Conservation (phyloP, 371 early-diverging fungal genomes). For the Rhizomucor miehei region DNA sequence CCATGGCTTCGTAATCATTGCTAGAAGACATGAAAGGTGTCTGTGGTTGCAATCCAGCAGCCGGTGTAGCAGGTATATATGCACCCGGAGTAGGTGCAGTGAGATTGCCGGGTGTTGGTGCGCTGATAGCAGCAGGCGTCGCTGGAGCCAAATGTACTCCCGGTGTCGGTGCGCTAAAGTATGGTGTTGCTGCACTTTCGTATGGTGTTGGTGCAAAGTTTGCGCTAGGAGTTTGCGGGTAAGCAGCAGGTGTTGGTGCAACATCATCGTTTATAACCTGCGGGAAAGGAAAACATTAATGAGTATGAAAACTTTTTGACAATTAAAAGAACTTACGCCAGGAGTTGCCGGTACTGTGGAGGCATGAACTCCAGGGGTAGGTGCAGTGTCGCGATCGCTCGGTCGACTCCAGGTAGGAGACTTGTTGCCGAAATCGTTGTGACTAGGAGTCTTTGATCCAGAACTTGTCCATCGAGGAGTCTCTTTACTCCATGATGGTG, state of each 20-base stretch:
- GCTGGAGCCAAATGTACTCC: conserved; percentile 48
- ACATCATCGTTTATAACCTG: conserved; percentile 25
- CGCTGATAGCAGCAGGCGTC: conserved; percentile 53
- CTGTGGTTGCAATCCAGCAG: conserved; percentile 51
- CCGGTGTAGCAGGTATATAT: conserved; percentile 53
- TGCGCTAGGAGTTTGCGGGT: conserved; percentile 48
- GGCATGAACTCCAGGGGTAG: conserved; percentile 37
- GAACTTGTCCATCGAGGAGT: conserved; percentile 30
- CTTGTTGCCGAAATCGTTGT: conserved; percentile 47
- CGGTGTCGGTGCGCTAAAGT: conserved; percentile 34
- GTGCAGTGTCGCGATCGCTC: conserved; percentile 32
- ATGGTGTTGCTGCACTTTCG: conserved; percentile 38
- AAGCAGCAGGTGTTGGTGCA: conserved; percentile 44
- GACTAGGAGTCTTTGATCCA: conserved; percentile 69
- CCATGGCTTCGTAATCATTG: conserved; percentile 47
- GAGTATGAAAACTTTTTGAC: neutral
- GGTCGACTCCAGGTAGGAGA: conserved; percentile 51
- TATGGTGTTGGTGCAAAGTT: conserved; percentile 36
- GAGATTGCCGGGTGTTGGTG: conserved; percentile 35
- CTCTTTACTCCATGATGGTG: conserved; percentile 41
- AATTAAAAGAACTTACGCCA: conserved; percentile 19
- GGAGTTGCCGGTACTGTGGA: conserved; percentile 36
- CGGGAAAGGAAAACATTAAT: conserved; percentile 1
- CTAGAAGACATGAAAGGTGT: conserved; percentile 67
- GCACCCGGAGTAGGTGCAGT: conserved; percentile 46